Evolutionary conservation across 1,284 basidiomycete species (phyloP), one percentile per base, ranked within the genome.

Genomic region (Malassezia psittaci): DNA sequence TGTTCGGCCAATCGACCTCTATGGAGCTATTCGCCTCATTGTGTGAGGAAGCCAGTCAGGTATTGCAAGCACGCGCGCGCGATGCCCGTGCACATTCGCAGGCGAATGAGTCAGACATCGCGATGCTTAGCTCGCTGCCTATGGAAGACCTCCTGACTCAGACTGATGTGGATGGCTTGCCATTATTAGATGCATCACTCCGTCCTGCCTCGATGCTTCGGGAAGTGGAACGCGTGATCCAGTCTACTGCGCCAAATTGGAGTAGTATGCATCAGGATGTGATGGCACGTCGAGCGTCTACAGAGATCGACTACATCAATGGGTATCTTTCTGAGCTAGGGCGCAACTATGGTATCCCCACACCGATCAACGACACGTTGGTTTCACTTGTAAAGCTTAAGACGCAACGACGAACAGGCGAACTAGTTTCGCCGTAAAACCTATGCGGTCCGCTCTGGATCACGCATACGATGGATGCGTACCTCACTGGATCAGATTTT

Each of bases 281-380:
- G 11, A 60, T 60, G 19, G 52, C n/a, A 16, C 43, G 57, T 24
- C 57, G 67, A 19, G 63, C 61, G 10, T 47, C 51, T 15, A 68
- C 63, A 3, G 69, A 73, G 51, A 72, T 75, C 50, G 82, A 86
- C 21, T 90, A 80, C 67, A 81, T 96, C 71, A 93, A 90, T 65
- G 91, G 93, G 7, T 88, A 91, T 74, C 75, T 98, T 45, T 69
- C 83, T 21, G 77, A 77, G 10, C 76, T 91, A 6, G 91, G 86
- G 8, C 65, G 77, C 44, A 76, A 79, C 40, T 81, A 86, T 64
- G 77, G 78, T 4, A 78, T 91, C 35, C 75, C 77, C 9, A 85
- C 84, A 65, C 83, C 84, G 0, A 77, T 80, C 12, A 87, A 83
- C 62, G 76, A 80, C 18, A 78, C 81, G 44, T 75, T 94, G 44